Conservation (phyloP, 257 asterid species). For the Jacaranda mimosifolia region DNA sequence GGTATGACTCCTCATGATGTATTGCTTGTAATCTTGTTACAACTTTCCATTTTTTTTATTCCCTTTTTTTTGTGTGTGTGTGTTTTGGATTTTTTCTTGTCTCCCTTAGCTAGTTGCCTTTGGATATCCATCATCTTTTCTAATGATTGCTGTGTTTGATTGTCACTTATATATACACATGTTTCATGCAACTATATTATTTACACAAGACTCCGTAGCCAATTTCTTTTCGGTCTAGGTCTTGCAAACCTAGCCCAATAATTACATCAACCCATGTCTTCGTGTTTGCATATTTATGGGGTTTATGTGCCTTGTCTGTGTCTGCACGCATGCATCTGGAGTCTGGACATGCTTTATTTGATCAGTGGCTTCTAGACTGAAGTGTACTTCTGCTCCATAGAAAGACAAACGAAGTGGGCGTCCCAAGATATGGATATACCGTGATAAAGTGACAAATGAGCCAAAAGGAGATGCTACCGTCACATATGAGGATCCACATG, state of each 20-base stretch:
- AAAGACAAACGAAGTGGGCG: constrained; percentile 97
- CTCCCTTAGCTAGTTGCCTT: background rate
- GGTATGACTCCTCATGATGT: constrained; percentile 57
- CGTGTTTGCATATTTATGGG: no score
- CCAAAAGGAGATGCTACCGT: constrained; percentile 99
- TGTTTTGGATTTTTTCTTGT: background rate
- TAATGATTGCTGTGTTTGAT: background rate
- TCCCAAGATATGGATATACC: constrained; percentile 95
- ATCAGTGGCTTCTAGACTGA: constrained; percentile 23
- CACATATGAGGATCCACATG: constrained; percentile 98
- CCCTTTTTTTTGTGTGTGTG: constrained; percentile 44
- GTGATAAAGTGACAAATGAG: constrained; percentile 86
- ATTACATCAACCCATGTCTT: no score
- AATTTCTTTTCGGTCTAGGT: background rate
- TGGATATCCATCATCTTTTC: background rate
- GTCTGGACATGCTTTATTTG: constrained; percentile 6
- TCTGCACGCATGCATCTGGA: background rate
- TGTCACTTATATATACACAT: background rate
- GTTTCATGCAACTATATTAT: background rate
- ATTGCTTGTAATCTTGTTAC: constrained; percentile 10
- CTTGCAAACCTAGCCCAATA: background rate
- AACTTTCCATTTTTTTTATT: no score
- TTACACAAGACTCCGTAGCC: background rate
- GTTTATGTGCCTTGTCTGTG: background rate
- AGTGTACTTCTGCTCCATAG: constrained; percentile 48